phyloP scores from a whole-genome alignment of 2,329 filamentous ascomycete genomes.

The Huntiella bhutanensis region DNA sequence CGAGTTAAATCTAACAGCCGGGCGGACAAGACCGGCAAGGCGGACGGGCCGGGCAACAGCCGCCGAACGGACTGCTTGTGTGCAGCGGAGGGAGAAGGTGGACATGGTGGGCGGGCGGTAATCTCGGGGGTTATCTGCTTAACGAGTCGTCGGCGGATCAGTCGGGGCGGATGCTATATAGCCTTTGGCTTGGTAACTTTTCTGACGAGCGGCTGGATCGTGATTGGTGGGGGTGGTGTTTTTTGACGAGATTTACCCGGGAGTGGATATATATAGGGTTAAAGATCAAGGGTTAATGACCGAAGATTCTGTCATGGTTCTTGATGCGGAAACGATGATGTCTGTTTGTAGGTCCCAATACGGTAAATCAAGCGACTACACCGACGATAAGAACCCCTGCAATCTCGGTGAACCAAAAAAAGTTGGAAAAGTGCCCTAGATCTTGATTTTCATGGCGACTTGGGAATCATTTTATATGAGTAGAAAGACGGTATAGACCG shows the following conservation, averaged over 20 bases:
- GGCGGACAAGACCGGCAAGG: conserved; percentile 19
- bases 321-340: too few relatives aligned
- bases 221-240: not conserved
- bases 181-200: not conserved
- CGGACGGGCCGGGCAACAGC: conserved; percentile 27
- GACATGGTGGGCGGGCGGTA: conserved; percentile 5
- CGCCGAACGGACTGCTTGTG: conserved; percentile 23
- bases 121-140: not conserved
- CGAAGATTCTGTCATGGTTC: too few relatives aligned
- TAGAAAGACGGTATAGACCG: too few relatives aligned
- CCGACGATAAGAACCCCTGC: conserved; percentile 8
- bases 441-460: not conserved
- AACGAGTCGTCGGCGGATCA: too few relatives aligned
- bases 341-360: too few relatives aligned
- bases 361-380: not conserved
- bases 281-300: too few relatives aligned
- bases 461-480: too few relatives aligned
- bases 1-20: conserved; percentile 56
- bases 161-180: not conserved
- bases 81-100: conserved; percentile 10
- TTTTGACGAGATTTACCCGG: not conserved
- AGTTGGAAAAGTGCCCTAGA: conserved; percentile 1
- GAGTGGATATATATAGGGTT: too few relatives aligned
- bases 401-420: conserved; percentile 11
- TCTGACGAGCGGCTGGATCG: not conserved